phyloP scores from a whole-genome alignment of 2,329 filamentous ascomycete genomes.

The Macrophomina phaseolina region DNA sequence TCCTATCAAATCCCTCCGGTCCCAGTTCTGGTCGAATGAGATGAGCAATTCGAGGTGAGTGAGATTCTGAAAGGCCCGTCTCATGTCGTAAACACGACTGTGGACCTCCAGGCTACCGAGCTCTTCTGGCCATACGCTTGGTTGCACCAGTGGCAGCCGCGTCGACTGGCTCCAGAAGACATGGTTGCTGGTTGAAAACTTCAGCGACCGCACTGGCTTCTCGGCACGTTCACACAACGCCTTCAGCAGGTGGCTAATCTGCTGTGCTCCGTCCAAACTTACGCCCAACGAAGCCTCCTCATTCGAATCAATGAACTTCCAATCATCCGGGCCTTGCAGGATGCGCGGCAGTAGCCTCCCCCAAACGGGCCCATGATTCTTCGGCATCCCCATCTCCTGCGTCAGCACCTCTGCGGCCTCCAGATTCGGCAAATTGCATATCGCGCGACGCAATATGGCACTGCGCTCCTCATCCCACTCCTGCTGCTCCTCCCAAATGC shows the following conservation, averaged over 20 bases:
- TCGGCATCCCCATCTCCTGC: conserved; percentile 9
- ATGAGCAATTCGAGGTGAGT: conserved; percentile 23
- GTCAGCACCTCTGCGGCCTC: background rate
- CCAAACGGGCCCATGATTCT: conserved; percentile 23
- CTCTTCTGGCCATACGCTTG: conserved; percentile 6
- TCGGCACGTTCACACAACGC: conserved; percentile 4
- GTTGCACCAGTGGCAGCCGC: background rate
- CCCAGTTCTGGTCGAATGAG: conserved; percentile 27
- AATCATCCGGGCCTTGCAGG: conserved; percentile 21
- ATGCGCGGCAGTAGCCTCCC: conserved; percentile 11
- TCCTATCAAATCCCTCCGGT: conserved; percentile 8
- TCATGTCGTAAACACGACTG: conserved; percentile 13
- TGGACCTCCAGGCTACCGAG: conserved; percentile 10
- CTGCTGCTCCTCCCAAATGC: conserved; percentile 24
- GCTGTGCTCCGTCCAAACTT: conserved; percentile 16
- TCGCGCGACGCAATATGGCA: background rate
- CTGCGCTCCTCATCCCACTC: conserved; percentile 13
- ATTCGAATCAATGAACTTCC: conserved; percentile 22
- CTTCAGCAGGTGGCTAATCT: conserved; percentile 17
- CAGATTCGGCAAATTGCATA: conserved; percentile 23
- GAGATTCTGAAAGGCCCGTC: conserved; percentile 10
- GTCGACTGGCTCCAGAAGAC: conserved; percentile 20
- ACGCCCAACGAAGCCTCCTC: conserved; percentile 14
- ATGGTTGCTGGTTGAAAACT: conserved; percentile 5
- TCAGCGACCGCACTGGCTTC: conserved; percentile 10